These are phyloP conservation scores for Agaricus subrufescens DNA, from an alignment of 768 basidiomycete genomes.

Conservation along the genomic window DNA sequence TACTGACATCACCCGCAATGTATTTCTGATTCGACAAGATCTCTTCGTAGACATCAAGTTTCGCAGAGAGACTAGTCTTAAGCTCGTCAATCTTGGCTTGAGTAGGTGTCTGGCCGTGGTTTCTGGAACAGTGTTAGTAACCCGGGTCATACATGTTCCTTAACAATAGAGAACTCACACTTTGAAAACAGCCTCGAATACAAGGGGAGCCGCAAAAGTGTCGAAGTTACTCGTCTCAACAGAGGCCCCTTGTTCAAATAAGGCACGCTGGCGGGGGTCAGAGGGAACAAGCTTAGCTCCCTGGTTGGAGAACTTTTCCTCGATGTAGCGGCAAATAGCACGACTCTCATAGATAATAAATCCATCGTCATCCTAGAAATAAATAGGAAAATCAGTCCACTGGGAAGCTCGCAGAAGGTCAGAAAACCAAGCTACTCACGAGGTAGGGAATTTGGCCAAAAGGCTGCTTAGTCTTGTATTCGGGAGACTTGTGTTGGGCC, in stretches of 20 bases:
- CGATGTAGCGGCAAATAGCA: conserved; percentile 24
- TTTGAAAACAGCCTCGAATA: conserved; percentile 47
- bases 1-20: conserved; percentile 48
- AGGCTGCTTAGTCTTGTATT: conserved; percentile 12
- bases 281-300: conserved; percentile 46
- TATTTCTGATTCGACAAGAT: conserved; percentile 52
- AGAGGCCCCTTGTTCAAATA: conserved; percentile 42
- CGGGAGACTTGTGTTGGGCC: conserved; percentile 10
- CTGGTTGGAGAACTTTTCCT: conserved; percentile 39
- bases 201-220: conserved; percentile 26
- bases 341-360: conserved; percentile 25
- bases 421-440: conserved; percentile 31
- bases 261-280: conserved; percentile 26
- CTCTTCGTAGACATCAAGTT: conserved; percentile 47
- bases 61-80: conserved; percentile 26
- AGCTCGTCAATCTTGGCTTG: conserved; percentile 23
- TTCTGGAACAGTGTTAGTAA: conserved; percentile 2
- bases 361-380: conserved; percentile 51
- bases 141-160: no score
- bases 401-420: conserved; percentile 36
- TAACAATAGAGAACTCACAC: conserved; percentile 25
- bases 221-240: conserved; percentile 51
- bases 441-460: conserved; percentile 14
- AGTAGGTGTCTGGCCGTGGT: conserved; percentile 14
- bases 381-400: conserved; percentile 31